Conservation (phyloP, 805 yeast genomes). For the Pichia ethanolica region DNA sequence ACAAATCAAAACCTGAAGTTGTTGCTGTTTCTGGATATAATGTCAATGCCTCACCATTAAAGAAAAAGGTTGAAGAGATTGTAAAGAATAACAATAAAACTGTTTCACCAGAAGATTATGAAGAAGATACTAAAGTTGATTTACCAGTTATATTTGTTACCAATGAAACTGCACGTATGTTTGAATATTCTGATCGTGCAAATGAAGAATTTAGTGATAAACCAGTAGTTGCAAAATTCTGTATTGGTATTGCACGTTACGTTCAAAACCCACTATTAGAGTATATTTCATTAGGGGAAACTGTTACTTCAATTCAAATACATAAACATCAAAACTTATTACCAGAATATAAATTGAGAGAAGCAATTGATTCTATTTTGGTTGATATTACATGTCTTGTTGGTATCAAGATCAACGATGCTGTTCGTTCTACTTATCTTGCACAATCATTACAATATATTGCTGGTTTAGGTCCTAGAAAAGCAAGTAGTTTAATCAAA, state of each 20-base stretch:
- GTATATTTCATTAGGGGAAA: conserved; percentile 74
- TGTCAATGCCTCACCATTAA: conserved; percentile 58
- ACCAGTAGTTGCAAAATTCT: conserved; percentile 71
- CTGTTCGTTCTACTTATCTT: conserved; percentile 65
- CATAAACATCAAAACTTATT: conserved; percentile 65
- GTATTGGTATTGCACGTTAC: conserved; percentile 85
- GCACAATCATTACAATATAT: conserved; percentile 70
- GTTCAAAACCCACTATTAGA: conserved; percentile 90
- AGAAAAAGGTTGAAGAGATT: conserved; percentile 46
- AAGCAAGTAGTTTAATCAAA: conserved; percentile 79
- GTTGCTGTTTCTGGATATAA: conserved; percentile 86
- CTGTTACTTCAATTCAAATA: conserved; percentile 59
- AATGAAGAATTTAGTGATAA: conserved; percentile 75
- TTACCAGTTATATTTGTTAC: conserved; percentile 76
- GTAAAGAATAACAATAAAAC: conserved; percentile 46
- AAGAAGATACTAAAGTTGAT: conserved; percentile 23
- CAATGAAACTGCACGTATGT: conserved; percentile 89
- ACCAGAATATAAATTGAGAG: conserved; percentile 51
- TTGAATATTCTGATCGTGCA: conserved; percentile 73
- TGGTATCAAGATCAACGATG: conserved; percentile 90
- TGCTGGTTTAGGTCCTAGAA: conserved; percentile 93
- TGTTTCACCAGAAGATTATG: conserved; percentile 36
- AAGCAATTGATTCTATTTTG: conserved; percentile 69
- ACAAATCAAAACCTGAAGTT: conserved; percentile 74
- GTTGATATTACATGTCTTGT: conserved; percentile 88